These are phyloP conservation scores for Fonsecaea multimorphosa DNA, from an alignment of 2,329 filamentous ascomycete species.

Conservation along the genomic window DNA sequence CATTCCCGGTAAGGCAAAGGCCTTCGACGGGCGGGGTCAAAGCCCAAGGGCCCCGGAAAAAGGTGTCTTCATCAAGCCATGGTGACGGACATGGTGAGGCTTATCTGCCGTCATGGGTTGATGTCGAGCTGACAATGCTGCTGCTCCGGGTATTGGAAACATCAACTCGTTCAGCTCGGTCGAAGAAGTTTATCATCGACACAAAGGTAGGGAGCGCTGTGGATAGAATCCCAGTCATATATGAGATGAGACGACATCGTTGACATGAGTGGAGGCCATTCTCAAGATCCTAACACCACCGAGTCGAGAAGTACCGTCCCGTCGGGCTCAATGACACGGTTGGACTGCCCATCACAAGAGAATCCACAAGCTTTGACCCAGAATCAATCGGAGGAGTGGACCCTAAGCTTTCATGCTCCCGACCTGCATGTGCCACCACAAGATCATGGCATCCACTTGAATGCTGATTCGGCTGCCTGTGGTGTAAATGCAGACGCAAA, in stretches of 20 bases:
- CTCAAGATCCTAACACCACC: background rate
- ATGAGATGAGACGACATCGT: background rate
- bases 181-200: background rate
- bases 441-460: background rate
- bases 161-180: background rate
- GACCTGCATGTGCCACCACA: background rate
- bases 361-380: background rate
- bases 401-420: background rate
- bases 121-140: background rate
- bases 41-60: background rate
- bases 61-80: background rate
- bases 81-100: background rate
- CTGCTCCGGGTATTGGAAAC: background rate
- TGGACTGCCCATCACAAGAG: background rate
- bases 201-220: background rate
- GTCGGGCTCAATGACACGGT: background rate
- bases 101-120: background rate
- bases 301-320: background rate
- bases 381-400: background rate
- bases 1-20: conserved; percentile 24
- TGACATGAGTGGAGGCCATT: background rate
- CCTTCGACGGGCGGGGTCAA: background rate
- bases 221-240: background rate
- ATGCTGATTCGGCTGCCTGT: background rate
- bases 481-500: background rate